Base-by-base conservation (phyloP, 345 rosid genomes). In the Ceriops zippeliana region DNA sequence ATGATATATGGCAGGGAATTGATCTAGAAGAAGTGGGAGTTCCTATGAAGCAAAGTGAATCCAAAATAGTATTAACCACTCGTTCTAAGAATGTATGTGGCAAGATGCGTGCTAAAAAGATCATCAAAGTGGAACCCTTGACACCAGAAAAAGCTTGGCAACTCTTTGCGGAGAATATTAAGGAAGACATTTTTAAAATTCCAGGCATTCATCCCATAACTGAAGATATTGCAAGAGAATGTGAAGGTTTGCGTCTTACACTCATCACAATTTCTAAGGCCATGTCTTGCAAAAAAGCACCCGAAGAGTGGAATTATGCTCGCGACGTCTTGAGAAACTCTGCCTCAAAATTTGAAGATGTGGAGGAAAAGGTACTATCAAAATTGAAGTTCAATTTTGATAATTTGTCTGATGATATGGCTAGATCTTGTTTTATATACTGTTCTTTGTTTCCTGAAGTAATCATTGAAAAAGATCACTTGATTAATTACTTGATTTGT, bases 371-470 rank as follows among this genome's bases (percentile, higher is more conserved):
- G 26, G 26, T 24, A 24, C 26, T 24, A 24, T 24, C 26, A 24
- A 24, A 24, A 24, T 24, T 24, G 26, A 24, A 24, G 26, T 24
- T 24, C 26, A 24, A 1, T 24, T 24, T 24, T 24, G 26, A 24
- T 24, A 24, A 24, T 24, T 0, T 24, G 26, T 24, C 26, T 24
- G 26, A 62, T 62, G 31, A 7, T 21, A n/a, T 34, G 3, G 5
- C 65, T 5, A 67, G 53, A 42, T 38, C 7, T 9, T 71, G 77
- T 34, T 70, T 81, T 16, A 37, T 72, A 7, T 62, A 59, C 52
- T 72, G 63, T 52, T 72, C 73, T 5, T 21, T 81, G 6, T 78
- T n/a, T 69, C 32, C 72, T 1, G 70, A 70, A 24, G 73, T 24
- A 24, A 69, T 54, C 51, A 24, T 61, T 7, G 0, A 2, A 0